Conservation (phyloP, 1,284 basidiomycete genomes). For the Ceratorhiza oryzae-sativae region DNA sequence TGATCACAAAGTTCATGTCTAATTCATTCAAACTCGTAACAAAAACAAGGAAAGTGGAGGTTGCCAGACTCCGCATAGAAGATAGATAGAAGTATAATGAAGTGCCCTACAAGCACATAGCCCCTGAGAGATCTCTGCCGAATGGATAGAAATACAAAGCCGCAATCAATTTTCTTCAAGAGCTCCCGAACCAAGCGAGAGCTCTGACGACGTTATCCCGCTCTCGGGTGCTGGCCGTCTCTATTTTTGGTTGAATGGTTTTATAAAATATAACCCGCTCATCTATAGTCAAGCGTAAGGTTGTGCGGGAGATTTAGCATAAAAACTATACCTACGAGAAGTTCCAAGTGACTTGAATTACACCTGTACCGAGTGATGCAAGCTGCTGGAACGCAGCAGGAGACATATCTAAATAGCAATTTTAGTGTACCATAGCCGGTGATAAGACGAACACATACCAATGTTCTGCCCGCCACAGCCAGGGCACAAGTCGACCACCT, state of each 20-base stretch:
- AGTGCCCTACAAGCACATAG: not conserved
- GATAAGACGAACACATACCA: not conserved
- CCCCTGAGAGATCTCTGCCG: not conserved
- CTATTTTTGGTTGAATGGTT: not conserved
- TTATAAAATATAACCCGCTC: not conserved
- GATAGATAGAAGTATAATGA: not conserved
- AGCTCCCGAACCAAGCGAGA: not conserved
- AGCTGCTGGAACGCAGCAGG: constrained; percentile 20
- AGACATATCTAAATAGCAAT: constrained; percentile 11
- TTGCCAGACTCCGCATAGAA: not conserved
- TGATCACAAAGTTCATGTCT: not conserved
- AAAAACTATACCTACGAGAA: not conserved
- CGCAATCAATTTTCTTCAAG: not conserved
- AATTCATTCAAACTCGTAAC: not conserved
- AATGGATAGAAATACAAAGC: not conserved
- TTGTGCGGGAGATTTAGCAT: not conserved
- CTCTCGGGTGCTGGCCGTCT: too few relatives aligned
- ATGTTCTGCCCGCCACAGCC: not conserved
- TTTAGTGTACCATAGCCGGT: too few relatives aligned
- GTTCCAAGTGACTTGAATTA: constrained; percentile 1
- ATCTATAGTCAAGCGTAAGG: not conserved
- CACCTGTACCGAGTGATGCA: constrained; percentile 12
- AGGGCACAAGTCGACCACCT: constrained; percentile 23
- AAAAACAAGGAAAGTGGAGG: not conserved
- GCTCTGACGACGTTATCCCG: not conserved